These are phyloP conservation scores for Petrea volubilis DNA, from an alignment of 257 asterid genomes.

Conservation along the genomic window DNA sequence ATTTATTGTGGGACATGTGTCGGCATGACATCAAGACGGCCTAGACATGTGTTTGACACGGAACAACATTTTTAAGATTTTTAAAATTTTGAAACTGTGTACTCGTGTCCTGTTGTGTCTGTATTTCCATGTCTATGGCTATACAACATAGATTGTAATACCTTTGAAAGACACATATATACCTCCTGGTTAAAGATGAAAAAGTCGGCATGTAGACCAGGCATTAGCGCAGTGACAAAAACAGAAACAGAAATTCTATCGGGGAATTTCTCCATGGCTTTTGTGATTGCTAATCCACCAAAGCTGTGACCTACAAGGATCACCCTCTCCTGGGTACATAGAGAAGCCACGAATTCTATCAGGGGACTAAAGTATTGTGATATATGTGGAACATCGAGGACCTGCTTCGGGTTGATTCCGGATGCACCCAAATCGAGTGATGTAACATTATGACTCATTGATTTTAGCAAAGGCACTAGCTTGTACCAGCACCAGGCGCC, in stretches of 20 bases:
- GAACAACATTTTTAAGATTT: too few relatives aligned
- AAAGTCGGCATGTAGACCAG: constrained; percentile 21
- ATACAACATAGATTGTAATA: too few relatives aligned
- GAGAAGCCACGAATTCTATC: constrained; percentile 32
- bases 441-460: constrained; percentile 32
- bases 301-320: constrained; percentile 38
- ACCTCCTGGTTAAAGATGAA: constrained; percentile 22
- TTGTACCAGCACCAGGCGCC: constrained; percentile 54
- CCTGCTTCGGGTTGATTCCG: constrained; percentile 29
- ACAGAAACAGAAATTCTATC: constrained; percentile 30
- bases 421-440: constrained; percentile 36
- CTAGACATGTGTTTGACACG: too few relatives aligned
- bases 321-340: constrained; percentile 19
- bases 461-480: constrained; percentile 1
- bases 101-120: too few relatives aligned
- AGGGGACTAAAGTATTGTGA: constrained; percentile 31
- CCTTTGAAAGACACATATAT: too few relatives aligned
- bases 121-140: too few relatives aligned
- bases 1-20: too few relatives aligned
- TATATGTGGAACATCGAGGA: background rate
- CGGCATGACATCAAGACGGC: too few relatives aligned
- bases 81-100: too few relatives aligned
- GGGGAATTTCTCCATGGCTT: constrained; percentile 38
- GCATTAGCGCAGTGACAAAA: constrained; percentile 32
- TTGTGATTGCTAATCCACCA: constrained; percentile 34